phyloP scores from a whole-genome alignment of 331 rosid genomes.

The Spiraea crenata region DNA sequence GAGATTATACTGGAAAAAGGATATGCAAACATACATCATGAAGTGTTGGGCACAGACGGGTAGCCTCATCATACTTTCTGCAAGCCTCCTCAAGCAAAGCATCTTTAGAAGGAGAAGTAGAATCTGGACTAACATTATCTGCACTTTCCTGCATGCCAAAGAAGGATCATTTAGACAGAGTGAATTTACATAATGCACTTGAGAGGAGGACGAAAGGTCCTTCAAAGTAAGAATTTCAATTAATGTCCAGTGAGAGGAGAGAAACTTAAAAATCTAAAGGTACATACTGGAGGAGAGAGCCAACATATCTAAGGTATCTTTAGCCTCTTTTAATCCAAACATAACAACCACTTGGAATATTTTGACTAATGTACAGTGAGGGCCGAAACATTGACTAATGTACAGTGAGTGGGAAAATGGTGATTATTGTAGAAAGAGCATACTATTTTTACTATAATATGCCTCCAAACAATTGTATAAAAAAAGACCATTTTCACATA shows the following conservation, averaged over 20 bases:
- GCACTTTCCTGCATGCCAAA: slow-evolving; percentile 88
- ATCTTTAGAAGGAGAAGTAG: slow-evolving; percentile 94
- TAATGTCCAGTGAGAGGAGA: not conserved
- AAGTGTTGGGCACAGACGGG: slow-evolving; percentile 87
- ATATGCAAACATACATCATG: slow-evolving; percentile 76
- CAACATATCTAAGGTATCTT: not conserved
- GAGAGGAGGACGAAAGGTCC: slow-evolving; percentile 7
- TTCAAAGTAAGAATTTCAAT: slow-evolving; percentile 8
- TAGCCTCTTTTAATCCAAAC: slow-evolving; percentile 15
- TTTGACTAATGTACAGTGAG: not conserved
- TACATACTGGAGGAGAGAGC: not conserved
- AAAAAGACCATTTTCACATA: slow-evolving; percentile 16
- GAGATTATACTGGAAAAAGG: slow-evolving; percentile 22
- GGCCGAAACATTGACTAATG: not conserved
- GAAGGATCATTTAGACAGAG: slow-evolving; percentile 22
- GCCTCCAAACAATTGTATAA: slow-evolving; percentile 5
- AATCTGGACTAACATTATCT: slow-evolving; percentile 88
- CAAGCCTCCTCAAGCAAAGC: slow-evolving; percentile 99
- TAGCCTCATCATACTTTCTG: slow-evolving; percentile 95
- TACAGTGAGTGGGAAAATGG: not conserved
- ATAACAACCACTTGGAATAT: not conserved
- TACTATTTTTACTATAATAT: not conserved
- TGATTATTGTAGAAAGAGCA: not conserved
- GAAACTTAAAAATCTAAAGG: slow-evolving; percentile 4
- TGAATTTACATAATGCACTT: not conserved